A percentile compares a stretch with the other conserved stretches of the same genome.
These are phyloP conservation scores for Peronospora belbahrii DNA, from an alignment of 352 stramenopile species.

Conservation along the genomic window DNA sequence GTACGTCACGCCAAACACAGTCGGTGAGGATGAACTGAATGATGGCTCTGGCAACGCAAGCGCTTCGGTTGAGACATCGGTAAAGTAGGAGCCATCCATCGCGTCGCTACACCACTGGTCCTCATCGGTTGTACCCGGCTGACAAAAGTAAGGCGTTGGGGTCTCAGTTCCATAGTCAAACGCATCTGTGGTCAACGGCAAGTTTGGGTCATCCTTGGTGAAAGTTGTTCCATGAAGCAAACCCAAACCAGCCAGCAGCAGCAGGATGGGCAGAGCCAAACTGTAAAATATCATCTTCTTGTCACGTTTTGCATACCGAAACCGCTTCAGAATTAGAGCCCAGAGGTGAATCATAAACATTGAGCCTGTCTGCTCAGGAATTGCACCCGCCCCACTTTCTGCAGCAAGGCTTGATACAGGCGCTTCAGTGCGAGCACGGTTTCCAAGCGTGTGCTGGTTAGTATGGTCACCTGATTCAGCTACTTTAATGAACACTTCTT, in stretches of 20 bases:
- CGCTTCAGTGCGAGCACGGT: slow-evolving; percentile 8
- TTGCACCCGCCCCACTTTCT: slow-evolving; percentile 5
- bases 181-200: slow-evolving; percentile 24
- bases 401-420: slow-evolving; percentile 3
- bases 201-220: slow-evolving; percentile 34
- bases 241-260: slow-evolving; percentile 46
- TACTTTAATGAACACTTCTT: slow-evolving; percentile 80
- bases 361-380: slow-evolving; percentile 4
- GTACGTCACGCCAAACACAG: slow-evolving; percentile 49
- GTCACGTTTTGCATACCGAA: slow-evolving; percentile 52
- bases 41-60: slow-evolving; percentile 20
- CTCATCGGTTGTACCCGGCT: slow-evolving; percentile 17
- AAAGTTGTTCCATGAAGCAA: slow-evolving; percentile 34
- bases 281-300: slow-evolving; percentile 55
- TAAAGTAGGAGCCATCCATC: slow-evolving; percentile 32
- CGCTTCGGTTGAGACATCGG: slow-evolving; percentile 24
- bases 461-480: slow-evolving; percentile 32
- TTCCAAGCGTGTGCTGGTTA: slow-evolving; percentile 35
- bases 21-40: slow-evolving; percentile 35
- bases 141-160: slow-evolving; percentile 41
- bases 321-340: slow-evolving; percentile 53
- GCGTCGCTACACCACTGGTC: slow-evolving; percentile 32
- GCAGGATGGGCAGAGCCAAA: slow-evolving; percentile 38
- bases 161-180: slow-evolving; percentile 24
- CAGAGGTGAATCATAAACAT: slow-evolving; percentile 31